A percentile compares a stretch with the other conserved stretches of the same genome.
Evolutionary conservation across 176 grass and related monocot species (phyloP).

Genomic region (Triticum timopheevii): DNA sequence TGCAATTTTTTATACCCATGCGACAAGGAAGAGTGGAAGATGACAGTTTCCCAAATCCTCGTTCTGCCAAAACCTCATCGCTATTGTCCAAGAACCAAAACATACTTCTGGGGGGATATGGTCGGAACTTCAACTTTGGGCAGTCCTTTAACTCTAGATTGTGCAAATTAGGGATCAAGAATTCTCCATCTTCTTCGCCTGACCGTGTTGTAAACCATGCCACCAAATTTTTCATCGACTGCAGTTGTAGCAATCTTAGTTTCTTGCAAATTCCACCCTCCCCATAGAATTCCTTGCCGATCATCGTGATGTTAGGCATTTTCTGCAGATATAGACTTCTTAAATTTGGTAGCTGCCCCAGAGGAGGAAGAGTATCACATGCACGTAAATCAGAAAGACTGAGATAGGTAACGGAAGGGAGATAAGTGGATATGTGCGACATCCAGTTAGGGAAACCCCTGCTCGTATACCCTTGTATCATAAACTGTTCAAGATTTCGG

Average conservation of each 20-base stretch:
- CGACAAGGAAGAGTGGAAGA: not conserved
- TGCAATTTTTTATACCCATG: not conserved
- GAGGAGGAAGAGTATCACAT: not conserved
- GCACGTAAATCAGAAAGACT: rapidly evolving
- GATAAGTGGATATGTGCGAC: not conserved
- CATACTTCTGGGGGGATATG: not conserved
- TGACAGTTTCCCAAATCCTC: not conserved
- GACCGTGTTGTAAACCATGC: constrained; percentile 2
- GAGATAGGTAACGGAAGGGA: not conserved
- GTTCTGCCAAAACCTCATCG: not conserved
- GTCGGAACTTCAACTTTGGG: not conserved
- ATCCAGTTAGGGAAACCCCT: not conserved
- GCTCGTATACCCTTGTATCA: not conserved
- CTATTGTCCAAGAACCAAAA: not conserved
- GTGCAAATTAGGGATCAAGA: constrained; percentile 22
- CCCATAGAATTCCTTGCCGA: not conserved
- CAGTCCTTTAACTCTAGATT: rapidly evolving
- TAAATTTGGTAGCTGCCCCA: not conserved
- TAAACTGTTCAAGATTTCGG: not conserved
- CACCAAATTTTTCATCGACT: too few relatives aligned
- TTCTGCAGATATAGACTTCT: rapidly evolving
- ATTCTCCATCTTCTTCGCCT: not conserved
- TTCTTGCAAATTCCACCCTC: not conserved
- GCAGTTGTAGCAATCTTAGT: not conserved
- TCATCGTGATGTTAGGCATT: not conserved